Base-by-base conservation (phyloP, 306 rosid species). In the Potentilla sterilis region DNA sequence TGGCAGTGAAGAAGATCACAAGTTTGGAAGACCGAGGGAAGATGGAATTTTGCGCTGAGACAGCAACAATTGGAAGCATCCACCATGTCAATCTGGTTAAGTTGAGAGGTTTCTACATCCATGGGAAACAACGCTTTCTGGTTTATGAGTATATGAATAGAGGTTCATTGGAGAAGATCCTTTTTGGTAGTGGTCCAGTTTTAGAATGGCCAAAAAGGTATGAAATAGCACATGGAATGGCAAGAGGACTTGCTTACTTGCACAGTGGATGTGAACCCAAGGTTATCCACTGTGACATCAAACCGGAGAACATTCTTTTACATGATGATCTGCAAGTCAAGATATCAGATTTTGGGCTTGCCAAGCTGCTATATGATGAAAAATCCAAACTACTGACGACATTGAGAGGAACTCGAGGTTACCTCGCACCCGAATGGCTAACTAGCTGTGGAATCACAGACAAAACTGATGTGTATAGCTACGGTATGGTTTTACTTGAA, bases 361-460 rank as follows among this genome's bases (percentile, higher is more conserved):
- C 92, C 7, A 90, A 90, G 81, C 80, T 82, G 2, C 42, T 90
- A 34, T 88, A 86, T 14, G 71, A 85, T 58, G 86, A 85, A 16
- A 83, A 86, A 58, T 85, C 88, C 44, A 73, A 86, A 65, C 87
- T 88, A 4, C 57, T 90, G 6, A 90, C 88, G 59, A 81, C 89
- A 42, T 75, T 90, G 90, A 86, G 90, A 80, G 96, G 92, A 48
- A 86, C 96, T 14, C 80, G 87, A 43, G 96, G 96, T 1, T 90
- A 90, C 70, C 87, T 88, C 43, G 92, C 96, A 0, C 91, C 92
- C 0, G 90, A 90, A 59, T 90, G 92, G 92, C 75, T 90, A 49
- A 81, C 87, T 0, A 85, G 86, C 70, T 83, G 80, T 4, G 92
- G 89, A 11, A 88, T 86, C 68, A 77, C 75, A 32, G 75, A 77